These are phyloP conservation scores for Jatropha curcas DNA, from an alignment of 345 rosid genomes.

Conservation along the genomic window DNA sequence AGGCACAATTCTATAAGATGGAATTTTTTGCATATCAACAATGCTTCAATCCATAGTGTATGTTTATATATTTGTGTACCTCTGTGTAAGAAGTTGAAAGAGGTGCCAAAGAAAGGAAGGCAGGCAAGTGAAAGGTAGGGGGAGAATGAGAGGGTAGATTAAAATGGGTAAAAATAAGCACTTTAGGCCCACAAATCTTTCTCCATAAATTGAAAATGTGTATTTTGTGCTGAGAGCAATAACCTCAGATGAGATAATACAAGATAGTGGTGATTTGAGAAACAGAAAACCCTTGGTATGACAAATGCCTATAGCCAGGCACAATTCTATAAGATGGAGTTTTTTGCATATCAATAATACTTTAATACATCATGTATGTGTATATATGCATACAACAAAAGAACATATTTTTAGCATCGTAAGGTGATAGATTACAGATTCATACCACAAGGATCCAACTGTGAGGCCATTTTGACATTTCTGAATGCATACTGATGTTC, in stretches of 20 bases:
- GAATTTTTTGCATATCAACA: too few species aligned
- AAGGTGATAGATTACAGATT: background rate
- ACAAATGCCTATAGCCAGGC: background rate
- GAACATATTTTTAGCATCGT: background rate
- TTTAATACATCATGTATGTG: background rate
- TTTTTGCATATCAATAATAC: too few species aligned
- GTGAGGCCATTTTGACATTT: background rate
- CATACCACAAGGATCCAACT: background rate
- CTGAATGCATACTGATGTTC: slow-evolving; percentile 9
- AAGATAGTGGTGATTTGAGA: background rate
- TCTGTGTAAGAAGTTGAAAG: too few species aligned
- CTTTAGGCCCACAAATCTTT: too few species aligned
- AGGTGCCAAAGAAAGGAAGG: too few species aligned
- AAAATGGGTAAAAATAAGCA: too few species aligned
- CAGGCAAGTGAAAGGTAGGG: too few species aligned
- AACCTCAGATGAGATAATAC: background rate
- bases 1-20: background rate
- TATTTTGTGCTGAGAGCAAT: too few species aligned
- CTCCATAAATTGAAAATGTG: too few species aligned
- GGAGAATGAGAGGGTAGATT: too few species aligned
- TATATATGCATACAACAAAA: background rate
- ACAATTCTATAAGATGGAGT: background rate
- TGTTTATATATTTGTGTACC: background rate
- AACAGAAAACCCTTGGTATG: background rate
- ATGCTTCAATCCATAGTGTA: background rate